Conservation (phyloP, 2,329 filamentous ascomycete genomes). For the Alternaria alternata region DNA sequence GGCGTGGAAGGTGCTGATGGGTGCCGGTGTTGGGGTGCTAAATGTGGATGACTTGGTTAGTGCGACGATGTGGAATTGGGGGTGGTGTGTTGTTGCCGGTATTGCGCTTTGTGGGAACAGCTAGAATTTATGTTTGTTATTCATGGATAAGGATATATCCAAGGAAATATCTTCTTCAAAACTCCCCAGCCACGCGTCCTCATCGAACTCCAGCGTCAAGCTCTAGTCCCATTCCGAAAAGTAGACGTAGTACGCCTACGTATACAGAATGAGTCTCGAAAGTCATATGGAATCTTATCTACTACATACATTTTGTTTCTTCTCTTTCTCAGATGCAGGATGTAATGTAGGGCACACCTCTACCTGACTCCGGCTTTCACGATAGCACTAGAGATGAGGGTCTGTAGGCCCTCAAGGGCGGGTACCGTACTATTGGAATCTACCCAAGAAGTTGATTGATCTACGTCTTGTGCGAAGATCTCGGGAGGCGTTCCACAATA, state of each 20-base stretch:
- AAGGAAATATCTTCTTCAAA: not conserved
- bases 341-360: too few species aligned
- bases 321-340: too few species aligned
- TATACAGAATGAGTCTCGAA: too few species aligned
- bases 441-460: not conserved
- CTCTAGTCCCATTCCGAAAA: too few species aligned
- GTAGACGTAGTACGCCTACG: too few species aligned
- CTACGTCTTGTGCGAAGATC: not conserved
- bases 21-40: conserved; percentile 25
- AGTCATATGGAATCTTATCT: too few species aligned
- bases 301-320: too few species aligned
- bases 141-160: not conserved
- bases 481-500: not conserved
- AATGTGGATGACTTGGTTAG: conserved; percentile 33
- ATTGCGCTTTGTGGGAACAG: conserved; percentile 35
- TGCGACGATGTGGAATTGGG: conserved; percentile 26
- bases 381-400: too few species aligned
- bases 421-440: not conserved
- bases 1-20: conserved; percentile 28
- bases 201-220: not conserved
- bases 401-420: too few species aligned
- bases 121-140: conserved; percentile 8
- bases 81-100: conserved; percentile 34
- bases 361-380: too few species aligned
- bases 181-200: not conserved